Evolutionary conservation across 208 protist genomes (phyloP), one percentile per base, ranked within the genome.

Genomic region (Acanthamoeba royreba): DNA sequence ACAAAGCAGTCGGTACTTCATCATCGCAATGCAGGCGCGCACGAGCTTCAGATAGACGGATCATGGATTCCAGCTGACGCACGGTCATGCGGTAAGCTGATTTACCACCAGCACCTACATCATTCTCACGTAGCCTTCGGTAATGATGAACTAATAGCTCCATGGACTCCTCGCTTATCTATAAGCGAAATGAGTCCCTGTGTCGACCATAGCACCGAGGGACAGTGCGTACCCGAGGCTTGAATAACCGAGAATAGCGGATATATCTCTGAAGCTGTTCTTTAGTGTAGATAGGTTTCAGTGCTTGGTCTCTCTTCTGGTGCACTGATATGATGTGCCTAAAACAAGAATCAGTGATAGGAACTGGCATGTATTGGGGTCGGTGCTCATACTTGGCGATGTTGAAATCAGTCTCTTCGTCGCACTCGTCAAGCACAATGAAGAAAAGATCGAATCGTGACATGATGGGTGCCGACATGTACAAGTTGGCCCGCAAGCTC

Each of bases 371-470:
- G 17, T 52, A n/a, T 7, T 8, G 8, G 79, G 43, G 42, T 7
- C 5, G 42, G 8, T 7, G 11, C 19, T 15, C 9, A n/a, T 99
- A 98, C 79, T 98, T 93, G 0, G 99, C 99, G 92, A 99, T 99
- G 49, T 98, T 97, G 63, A 95, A 97, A 97, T 99, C 99, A 0
- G 96, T 97, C n/a, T 98, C 97, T 66, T 98, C 98, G 95, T 99
- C 97, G 88, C 97, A 97, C 94, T 99, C 98, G 94, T 99, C 99
- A 0, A 99, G 96, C 49, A 99, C 98, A 42, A 99, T 98, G 96
- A 99, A 99, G 97, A 99, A 99, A 38, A 99, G 97, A 97, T 99
- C 99, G 93, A 99, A 99, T 74, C 99, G 98, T 0, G 99, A 99
- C 99, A 99, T 99, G 93, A 99, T 99, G 2, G 99, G 98, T 25